Evolutionary conservation across 768 basidiomycete species (phyloP).

Genomic region (Boletus patriciae): DNA sequence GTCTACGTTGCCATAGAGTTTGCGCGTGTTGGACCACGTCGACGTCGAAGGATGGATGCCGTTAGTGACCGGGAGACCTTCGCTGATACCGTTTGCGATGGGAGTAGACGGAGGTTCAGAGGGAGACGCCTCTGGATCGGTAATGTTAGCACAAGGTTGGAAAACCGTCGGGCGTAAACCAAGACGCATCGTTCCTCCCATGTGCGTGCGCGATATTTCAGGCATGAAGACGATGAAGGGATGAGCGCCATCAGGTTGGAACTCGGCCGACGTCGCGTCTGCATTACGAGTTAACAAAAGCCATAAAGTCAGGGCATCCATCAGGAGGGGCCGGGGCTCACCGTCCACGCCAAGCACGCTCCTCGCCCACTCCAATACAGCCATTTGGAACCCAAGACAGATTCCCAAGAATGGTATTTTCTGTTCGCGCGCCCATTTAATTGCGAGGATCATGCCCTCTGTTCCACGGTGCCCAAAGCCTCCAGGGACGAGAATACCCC

Average conservation of each 20-base stretch:
- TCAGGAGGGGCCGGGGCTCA: slow-evolving; percentile 32
- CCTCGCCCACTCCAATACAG: slow-evolving; percentile 93
- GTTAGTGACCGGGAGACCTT: slow-evolving; percentile 1
- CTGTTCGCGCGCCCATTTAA: slow-evolving; percentile 95
- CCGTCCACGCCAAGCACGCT: slow-evolving; percentile 73
- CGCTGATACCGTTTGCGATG: slow-evolving; percentile 1
- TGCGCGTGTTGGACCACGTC: slow-evolving; percentile 67
- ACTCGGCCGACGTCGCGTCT: slow-evolving; percentile 89
- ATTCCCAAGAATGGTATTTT: slow-evolving; percentile 95
- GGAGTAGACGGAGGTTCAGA: slow-evolving; percentile 10
- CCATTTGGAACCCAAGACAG: slow-evolving; percentile 96
- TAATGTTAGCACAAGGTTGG: slow-evolving; percentile 40
- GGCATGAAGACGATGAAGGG: slow-evolving; percentile 97
- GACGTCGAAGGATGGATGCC: slow-evolving; percentile 43
- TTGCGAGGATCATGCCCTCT: slow-evolving; percentile 98
- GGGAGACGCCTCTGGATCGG: slow-evolving; percentile 14
- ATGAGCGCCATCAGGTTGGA: slow-evolving; percentile 57
- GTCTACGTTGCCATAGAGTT: slow-evolving; percentile 77
- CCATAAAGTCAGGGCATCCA: background rate
- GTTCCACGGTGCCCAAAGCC: slow-evolving; percentile 93
- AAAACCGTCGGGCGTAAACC: slow-evolving; percentile 97
- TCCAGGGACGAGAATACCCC: slow-evolving; percentile 95
- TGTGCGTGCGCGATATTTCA: slow-evolving; percentile 95
- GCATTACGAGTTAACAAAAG: slow-evolving; percentile 13
- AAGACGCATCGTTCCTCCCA: slow-evolving; percentile 99